phyloP scores from a whole-genome alignment of 164 flowering plant genomes.

The Macadamia integrifolia region DNA sequence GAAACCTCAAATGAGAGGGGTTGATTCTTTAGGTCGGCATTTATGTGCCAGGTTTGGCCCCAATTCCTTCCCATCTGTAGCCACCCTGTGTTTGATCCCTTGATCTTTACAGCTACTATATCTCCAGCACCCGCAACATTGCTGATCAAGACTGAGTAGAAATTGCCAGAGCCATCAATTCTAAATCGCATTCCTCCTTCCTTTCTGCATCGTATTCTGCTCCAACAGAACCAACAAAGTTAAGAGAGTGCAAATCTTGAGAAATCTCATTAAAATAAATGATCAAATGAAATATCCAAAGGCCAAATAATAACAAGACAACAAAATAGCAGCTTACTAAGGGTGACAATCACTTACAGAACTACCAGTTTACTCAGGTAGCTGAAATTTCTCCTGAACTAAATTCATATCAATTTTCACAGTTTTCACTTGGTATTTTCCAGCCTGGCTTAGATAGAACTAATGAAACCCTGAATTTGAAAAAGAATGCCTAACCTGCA shows the following conservation, averaged over 20 bases:
- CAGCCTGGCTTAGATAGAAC: no score
- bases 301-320: no score
- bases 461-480: no score
- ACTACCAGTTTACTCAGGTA: no score
- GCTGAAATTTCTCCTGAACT: no score
- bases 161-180: conserved; percentile 54
- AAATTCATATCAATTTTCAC: no score
- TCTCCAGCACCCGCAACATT: conserved; percentile 95
- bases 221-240: conserved; percentile 3
- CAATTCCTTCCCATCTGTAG: conserved; percentile 92
- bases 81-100: conserved; percentile 94
- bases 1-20: conserved; percentile 90
- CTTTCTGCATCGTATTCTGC: conserved; percentile 82
- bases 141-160: conserved; percentile 69
- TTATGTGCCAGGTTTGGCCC: conserved; percentile 94
- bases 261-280: no score
- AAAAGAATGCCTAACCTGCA: no score
- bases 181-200: conserved; percentile 85
- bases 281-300: no score
- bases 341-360: no score
- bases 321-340: no score
- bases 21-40: conserved; percentile 72
- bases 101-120: conserved; percentile 61
- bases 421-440: no score
- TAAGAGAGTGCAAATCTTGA: background rate